These are phyloP conservation scores for Phyllosticta citribraziliensis DNA, from an alignment of 2,329 filamentous ascomycete species.

Conservation along the genomic window DNA sequence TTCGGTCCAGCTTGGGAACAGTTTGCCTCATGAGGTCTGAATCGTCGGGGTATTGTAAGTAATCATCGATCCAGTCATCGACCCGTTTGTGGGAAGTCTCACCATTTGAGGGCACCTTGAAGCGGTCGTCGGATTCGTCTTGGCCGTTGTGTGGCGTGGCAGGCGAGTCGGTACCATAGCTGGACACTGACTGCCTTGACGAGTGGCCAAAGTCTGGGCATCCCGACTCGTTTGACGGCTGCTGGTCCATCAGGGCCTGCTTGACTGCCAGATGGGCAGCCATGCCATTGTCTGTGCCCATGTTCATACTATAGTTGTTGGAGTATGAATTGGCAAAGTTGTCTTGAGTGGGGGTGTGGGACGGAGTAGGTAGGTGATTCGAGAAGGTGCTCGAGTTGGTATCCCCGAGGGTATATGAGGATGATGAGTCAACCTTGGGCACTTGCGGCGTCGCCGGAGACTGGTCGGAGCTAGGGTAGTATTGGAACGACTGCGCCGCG, in stretches of 20 bases:
- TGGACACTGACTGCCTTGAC: conserved; percentile 49
- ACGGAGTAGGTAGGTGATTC: conserved; percentile 47
- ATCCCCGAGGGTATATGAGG: conserved; percentile 23
- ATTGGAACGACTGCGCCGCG: conserved; percentile 19
- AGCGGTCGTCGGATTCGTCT: conserved; percentile 43
- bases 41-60: conserved; percentile 55
- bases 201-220: conserved; percentile 43
- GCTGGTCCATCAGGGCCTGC: conserved; percentile 44
- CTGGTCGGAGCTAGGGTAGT: conserved; percentile 35
- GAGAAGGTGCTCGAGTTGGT: conserved; percentile 31
- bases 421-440: conserved; percentile 23
- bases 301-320: conserved; percentile 31
- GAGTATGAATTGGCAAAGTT: conserved; percentile 37
- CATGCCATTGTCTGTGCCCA: conserved; percentile 27
- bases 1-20: conserved; percentile 69
- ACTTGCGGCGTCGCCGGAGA: conserved; percentile 31
- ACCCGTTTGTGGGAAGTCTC: conserved; percentile 32
- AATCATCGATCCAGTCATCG: conserved; percentile 47
- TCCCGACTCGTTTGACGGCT: conserved; percentile 32
- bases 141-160: conserved; percentile 50
- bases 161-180: conserved; percentile 50
- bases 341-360: conserved; percentile 44
- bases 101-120: conserved; percentile 46
- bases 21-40: conserved; percentile 40
- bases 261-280: conserved; percentile 52